Evolutionary conservation across 2,329 filamentous ascomycete species (phyloP), one percentile per base, ranked within the genome.

Genomic region (Trichoderma sp.): DNA sequence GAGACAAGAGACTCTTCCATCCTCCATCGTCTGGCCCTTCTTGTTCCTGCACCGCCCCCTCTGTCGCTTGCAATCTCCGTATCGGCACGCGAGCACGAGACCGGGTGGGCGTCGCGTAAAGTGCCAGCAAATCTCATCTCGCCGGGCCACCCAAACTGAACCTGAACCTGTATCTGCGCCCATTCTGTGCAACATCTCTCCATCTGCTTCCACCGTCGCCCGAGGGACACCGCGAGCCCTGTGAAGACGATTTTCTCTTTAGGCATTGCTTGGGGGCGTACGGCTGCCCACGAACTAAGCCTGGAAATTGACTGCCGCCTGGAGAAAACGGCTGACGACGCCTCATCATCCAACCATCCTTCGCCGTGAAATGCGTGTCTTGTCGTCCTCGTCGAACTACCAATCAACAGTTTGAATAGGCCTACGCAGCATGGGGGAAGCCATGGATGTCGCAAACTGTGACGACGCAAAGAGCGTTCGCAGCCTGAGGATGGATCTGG

Each of bases 11-110:
- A 62, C 24, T 45, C 31, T 56, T 21, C 64, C 35, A 62, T 69
- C 50, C 50, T 67, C 56, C 53, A 63, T 62, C 65, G 8, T 63
- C 31, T 59, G 63, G 62, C 33, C 33, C 62, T 66, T 53, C 53
- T 67, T 45, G 41, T 31, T 75, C 45, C 60, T 75, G 60, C 74
- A 75, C 74, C 27, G 74, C 74, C 74, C 66, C 68, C 63, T 68
- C 33, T 27, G 63, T 74, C 69, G 62, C 71, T 63, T 53, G 69
- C 56, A 74, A 74, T 66, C 69, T 68, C 64, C 75, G 56, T 68
- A 74, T 74, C 75, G 35, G 64, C 75, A 76, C 75, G 71, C 75
- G 75, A 76, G 69, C 75, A 74, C 75, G 50, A 63, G 75, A 68
- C 75, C 74, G 41, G 62, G 60, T 29, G 59, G 53, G 71, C 63